Conservation (phyloP, 1,284 basidiomycete genomes). For the Athelia psychrophila region DNA sequence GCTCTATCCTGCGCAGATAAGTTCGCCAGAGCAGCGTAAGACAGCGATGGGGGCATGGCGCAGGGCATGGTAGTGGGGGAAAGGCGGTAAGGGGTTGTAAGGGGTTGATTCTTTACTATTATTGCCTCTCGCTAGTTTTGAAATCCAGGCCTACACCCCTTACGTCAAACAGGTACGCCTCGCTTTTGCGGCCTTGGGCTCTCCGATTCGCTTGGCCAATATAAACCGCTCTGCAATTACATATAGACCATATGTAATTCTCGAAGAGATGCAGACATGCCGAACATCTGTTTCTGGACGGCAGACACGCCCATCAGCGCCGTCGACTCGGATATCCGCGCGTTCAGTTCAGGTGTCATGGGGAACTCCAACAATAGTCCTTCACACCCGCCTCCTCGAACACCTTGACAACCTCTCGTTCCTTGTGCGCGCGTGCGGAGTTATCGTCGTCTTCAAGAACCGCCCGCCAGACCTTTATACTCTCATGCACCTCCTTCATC, state of each 20-base stretch:
- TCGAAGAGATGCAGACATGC: too few relatives aligned
- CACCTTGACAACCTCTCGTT: conserved; percentile 43
- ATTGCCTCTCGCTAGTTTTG: too few relatives aligned
- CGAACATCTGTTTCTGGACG: neutral
- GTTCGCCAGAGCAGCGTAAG: neutral
- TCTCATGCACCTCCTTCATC: conserved; percentile 72
- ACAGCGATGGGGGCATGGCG: neutral
- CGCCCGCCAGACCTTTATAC: conserved; percentile 64
- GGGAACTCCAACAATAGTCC: conserved; percentile 68
- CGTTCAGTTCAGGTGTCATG: conserved; percentile 13
- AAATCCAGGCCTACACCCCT: too few relatives aligned
- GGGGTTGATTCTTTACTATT: neutral
- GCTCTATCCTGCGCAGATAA: conserved; percentile 20
- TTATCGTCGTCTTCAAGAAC: conserved; percentile 34
- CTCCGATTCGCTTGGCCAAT: too few relatives aligned
- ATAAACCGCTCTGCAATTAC: too few relatives aligned
- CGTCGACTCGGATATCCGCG: neutral
- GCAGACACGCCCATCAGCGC: neutral
- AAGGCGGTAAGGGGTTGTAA: neutral
- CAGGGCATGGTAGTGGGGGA: neutral
- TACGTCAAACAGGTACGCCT: too few relatives aligned
- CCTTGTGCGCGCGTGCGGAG: conserved; percentile 43
- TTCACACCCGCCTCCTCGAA: conserved; percentile 51
- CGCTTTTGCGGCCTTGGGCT: too few relatives aligned
- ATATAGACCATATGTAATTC: too few relatives aligned